Evolutionary conservation across 176 grass and related monocot species (phyloP), one percentile per base, ranked within the genome.

Genomic region (Bonia amplexicaulis): DNA sequence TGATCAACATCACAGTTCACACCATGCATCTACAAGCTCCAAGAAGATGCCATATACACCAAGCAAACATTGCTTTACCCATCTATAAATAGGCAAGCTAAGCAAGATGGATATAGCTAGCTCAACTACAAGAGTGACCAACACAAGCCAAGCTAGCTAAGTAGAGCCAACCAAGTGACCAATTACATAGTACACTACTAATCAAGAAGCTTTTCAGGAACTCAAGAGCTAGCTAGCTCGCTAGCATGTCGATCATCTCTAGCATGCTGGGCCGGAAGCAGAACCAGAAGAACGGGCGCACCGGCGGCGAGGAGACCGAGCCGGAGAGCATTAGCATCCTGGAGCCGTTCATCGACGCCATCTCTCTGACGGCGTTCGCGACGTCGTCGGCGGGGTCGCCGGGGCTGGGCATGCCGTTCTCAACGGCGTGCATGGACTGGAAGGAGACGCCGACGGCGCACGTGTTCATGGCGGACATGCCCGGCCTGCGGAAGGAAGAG

Each of bases 401-500:
- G 42, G 75, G 69, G 80, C 62, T 66, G 51, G 57, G 85, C 52
- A 7, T 86, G 67, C 62, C 74, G 58, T 89, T 91, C 77, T 46
- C 92, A 40, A 89, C 89, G 42, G 82, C 90, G 20, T 84, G 79
- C 90, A 80, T 93, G 84, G 93, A 95, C 78, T 93, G 90, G 93
- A 92, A 93, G 88, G 93, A 95, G 90, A 95, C 93, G 14, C 26
- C 88, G 51, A 70, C 85, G 42, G 71, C 83, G 70, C 93, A 95
- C 69, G 93, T 93, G 88, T 93, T 95, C 90, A 91, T 90, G 67
- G 83, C 85, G 7, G 93, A 93, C 55, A 65, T 95, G 64, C 93
- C 90, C 9, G 93, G 90, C 1, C 29, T 93, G 5, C 91, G 89
- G 35, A 37, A 37, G 16, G 90, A 91, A 11, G 86, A 95, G 71